phyloP scores from a whole-genome alignment of 169 alveolate genomes.

The Miamiensis avidus region DNA sequence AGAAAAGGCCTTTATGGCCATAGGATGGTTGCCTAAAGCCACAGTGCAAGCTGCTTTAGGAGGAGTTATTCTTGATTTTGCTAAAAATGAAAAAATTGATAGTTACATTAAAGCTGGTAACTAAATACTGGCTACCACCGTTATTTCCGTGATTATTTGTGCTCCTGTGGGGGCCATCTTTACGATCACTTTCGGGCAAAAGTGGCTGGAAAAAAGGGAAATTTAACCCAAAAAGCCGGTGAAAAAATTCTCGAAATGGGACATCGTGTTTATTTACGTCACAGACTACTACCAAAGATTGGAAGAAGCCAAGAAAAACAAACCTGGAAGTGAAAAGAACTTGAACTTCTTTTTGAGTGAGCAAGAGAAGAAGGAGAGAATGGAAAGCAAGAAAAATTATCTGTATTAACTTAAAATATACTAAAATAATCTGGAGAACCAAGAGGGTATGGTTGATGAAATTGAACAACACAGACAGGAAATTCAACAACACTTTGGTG shows the following conservation, averaged over 20 bases:
- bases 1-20: slow-evolving; percentile 45
- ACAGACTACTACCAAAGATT: not conserved
- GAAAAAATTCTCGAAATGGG: not conserved
- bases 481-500: not conserved
- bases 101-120: not conserved
- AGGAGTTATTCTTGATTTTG: slow-evolving; percentile 20
- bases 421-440: not conserved
- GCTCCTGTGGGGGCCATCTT: slow-evolving; percentile 56
- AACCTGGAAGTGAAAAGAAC: not conserved
- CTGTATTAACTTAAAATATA: not conserved
- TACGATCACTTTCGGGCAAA: slow-evolving; percentile 12
- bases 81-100: not conserved
- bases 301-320: not conserved
- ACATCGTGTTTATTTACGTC: not conserved
- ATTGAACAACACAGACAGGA: not conserved
- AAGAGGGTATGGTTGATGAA: not conserved
- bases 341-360: not conserved
- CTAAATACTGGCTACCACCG: not conserved
- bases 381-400: no score
- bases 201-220: slow-evolving; percentile 11
- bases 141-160: not conserved
- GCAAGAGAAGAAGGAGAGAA: not conserved
- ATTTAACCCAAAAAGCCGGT: not conserved
- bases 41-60: slow-evolving; percentile 59
- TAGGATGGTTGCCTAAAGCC: slow-evolving; percentile 56